phyloP scores from a whole-genome alignment of 805 yeast species.

The Candida golubevii region DNA sequence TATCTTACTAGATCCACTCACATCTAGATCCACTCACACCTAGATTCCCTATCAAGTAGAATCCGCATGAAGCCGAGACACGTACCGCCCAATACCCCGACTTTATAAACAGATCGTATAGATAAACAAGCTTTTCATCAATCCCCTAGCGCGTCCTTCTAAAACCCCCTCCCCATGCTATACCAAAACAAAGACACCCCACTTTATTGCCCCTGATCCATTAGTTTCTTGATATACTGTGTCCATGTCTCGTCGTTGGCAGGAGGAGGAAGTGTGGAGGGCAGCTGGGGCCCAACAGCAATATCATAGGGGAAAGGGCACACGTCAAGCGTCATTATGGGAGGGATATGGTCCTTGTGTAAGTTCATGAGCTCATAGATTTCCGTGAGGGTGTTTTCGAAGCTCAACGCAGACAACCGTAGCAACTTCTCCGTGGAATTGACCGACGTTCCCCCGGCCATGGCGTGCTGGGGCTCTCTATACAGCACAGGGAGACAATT shows the following conservation, averaged over 20 bases:
- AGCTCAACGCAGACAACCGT: slow-evolving; percentile 32
- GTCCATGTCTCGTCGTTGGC: slow-evolving; percentile 39
- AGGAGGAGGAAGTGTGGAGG: slow-evolving; percentile 9
- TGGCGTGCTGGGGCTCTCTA: slow-evolving; percentile 4
- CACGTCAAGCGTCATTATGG: slow-evolving; percentile 60
- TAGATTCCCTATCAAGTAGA: too few relatives aligned
- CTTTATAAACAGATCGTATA: too few relatives aligned
- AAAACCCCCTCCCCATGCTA: too few relatives aligned
- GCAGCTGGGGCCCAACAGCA: slow-evolving; percentile 17
- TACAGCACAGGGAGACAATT: slow-evolving; percentile 34
- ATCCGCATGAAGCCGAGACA: too few relatives aligned
- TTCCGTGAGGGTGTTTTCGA: slow-evolving; percentile 37
- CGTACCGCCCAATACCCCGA: too few relatives aligned
- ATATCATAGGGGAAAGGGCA: slow-evolving; percentile 57
- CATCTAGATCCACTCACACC: too few relatives aligned
- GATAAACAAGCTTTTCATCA: too few relatives aligned
- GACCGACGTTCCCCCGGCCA: slow-evolving; percentile 7
- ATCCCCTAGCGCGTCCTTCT: too few relatives aligned
- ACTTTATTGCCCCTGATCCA: slow-evolving; percentile 9
- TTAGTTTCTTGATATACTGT: slow-evolving; percentile 23
- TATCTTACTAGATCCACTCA: too few relatives aligned
- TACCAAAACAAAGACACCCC: too few relatives aligned
- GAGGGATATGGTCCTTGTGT: slow-evolving; percentile 67
- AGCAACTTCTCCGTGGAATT: slow-evolving; percentile 23
- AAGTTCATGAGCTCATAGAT: slow-evolving; percentile 52